Base-by-base conservation (phyloP, 1,284 basidiomycete genomes). In the Ganoderma resinaceum region DNA sequence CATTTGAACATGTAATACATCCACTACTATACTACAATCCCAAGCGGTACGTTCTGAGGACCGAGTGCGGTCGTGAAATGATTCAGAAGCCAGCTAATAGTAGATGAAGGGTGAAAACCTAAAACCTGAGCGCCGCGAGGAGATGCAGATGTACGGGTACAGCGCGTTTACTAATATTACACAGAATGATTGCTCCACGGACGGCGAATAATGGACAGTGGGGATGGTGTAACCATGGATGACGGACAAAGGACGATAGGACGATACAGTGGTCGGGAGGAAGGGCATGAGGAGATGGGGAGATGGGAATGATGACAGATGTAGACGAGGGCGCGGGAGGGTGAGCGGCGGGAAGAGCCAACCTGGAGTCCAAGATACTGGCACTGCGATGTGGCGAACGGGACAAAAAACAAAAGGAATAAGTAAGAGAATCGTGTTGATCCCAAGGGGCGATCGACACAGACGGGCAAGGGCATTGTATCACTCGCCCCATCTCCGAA, bases 401-500 rank as follows among this genome's bases (percentile, higher is more conserved):
- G 23, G 46, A 11, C 46, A 49, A 11, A 49, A 11, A 55, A 16
- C 18, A 31, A 55, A 55, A 11, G 11, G 52, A 55, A 55, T 55
- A 55, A 55, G 52, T 33, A 55, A 31, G 26, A 29, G 5, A 31
- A 31, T 53, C 52, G 26, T 57, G 33, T 35, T 55, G 53, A 33
- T 29, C 31, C 26, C 26, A 3, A 37, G 16, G 55, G 18, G 33
- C 33, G 55, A 58, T 37, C n/a, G 37, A 31, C 23, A 61, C 38
- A 33, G 33, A 26, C 20, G 37, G 49, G 12, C 37, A 14, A 20
- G 33, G 6, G 61, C 31, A 60, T 63, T 57, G 61, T 67, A 61
- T 46, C 66, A 67, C 62, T 46, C 12, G 23, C 37, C 29, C 31
- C 35, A 37, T 42, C 52, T 52, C 33, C 46, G 31, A 11, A 46